Percentiles rank a stretch among this genome's conserved stretches.
Conservation (phyloP, 257 asterid species). For the Plectranthus barbatus region DNA sequence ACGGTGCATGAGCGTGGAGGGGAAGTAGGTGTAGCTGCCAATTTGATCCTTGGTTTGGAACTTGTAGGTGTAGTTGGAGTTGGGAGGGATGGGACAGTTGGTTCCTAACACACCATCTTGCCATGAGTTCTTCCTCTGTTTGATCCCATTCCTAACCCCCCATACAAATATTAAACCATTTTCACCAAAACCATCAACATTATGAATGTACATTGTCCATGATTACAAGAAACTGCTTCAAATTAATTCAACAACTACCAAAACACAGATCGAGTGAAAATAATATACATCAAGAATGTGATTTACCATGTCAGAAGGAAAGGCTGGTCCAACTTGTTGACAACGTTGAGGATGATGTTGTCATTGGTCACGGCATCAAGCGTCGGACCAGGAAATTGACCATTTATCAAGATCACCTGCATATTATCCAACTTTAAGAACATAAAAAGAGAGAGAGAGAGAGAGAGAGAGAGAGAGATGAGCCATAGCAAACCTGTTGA, state of each 20-base stretch:
- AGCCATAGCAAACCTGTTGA: slow-evolving; percentile 53
- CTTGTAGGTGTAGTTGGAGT: slow-evolving; percentile 70
- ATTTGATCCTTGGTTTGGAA: slow-evolving; percentile 93
- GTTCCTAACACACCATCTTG: slow-evolving; percentile 97
- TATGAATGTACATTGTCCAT: too few relatives aligned
- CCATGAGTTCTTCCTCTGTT: slow-evolving; percentile 97
- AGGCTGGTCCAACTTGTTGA: slow-evolving; percentile 78
- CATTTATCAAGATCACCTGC: slow-evolving; percentile 86
- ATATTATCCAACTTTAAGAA: not conserved
- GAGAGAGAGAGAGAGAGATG: too few relatives aligned
- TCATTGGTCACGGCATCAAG: slow-evolving; percentile 84
- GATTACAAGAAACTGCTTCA: too few relatives aligned
- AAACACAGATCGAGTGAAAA: not conserved
- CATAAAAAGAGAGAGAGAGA: too few relatives aligned
- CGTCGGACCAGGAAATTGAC: slow-evolving; percentile 90
- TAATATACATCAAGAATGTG: not conserved
- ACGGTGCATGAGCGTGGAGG: slow-evolving; percentile 83
- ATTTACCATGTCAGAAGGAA: slow-evolving; percentile 85
- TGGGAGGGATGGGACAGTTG: slow-evolving; percentile 79
- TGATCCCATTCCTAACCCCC: slow-evolving; percentile 81
- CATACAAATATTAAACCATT: slow-evolving; percentile 9
- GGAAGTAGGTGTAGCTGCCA: slow-evolving; percentile 85
- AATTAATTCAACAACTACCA: too few relatives aligned
- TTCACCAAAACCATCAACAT: not conserved
- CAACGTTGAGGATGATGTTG: slow-evolving; percentile 64